phyloP scores from a whole-genome alignment of 2,329 filamentous ascomycete genomes.

The Alternaria longipes region DNA sequence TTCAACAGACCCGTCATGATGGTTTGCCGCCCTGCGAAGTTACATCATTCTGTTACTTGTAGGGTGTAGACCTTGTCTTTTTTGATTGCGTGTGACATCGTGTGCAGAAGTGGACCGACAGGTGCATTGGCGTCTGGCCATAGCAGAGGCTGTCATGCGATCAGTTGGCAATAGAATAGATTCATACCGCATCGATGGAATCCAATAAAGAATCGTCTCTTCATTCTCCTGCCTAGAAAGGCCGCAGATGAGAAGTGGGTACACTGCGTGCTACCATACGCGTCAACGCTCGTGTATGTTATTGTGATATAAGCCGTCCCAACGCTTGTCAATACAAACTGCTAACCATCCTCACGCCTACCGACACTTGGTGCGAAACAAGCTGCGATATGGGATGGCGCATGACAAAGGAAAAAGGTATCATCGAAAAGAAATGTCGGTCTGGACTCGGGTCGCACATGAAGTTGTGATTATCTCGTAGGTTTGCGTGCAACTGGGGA shows the following conservation, averaged over 20 bases:
- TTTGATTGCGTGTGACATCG: not conserved
- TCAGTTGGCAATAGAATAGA: not conserved
- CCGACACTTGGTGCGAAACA: not conserved
- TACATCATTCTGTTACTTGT: not conserved
- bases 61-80: not conserved
- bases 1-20: not conserved
- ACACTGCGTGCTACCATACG: not conserved
- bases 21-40: not conserved
- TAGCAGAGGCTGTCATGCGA: not conserved
- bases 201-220: not conserved
- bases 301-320: not conserved
- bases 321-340: not conserved
- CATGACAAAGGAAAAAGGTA: slow-evolving; percentile 3
- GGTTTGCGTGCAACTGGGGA: slow-evolving; percentile 3
- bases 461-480: not conserved
- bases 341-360: not conserved
- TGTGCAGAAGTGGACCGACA: not conserved
- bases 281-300: not conserved
- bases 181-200: not conserved
- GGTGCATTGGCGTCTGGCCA: not conserved
- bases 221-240: not conserved
- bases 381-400: not conserved
- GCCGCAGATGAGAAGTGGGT: not conserved
- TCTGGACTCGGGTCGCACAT: not conserved
- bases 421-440: not conserved